Evolutionary conservation across 2,329 filamentous ascomycete species (phyloP), one percentile per base, ranked within the genome.

Genomic region (Rosellinia necatrix): DNA sequence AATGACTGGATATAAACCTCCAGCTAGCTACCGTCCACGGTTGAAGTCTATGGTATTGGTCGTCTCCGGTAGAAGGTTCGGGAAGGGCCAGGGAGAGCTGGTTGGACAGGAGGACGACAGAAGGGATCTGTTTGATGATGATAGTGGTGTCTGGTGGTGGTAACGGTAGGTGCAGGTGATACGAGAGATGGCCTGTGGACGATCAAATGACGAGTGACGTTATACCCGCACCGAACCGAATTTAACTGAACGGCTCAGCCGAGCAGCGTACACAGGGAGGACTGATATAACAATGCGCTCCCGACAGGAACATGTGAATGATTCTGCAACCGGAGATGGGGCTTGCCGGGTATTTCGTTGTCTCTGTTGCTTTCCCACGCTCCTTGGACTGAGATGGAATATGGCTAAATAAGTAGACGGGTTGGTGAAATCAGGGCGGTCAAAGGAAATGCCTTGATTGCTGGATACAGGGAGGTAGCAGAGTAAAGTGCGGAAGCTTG

Each of bases 61-160:
- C 38, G 22, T 34, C 15, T 17, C 15, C 25, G 21, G 41, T 65
- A 55, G 65, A 68, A 68, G 62, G 58, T 68, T 67, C 65, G 64
- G 61, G 65, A 67, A 67, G 61, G 62, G 12, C 10, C 15, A 27
- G 25, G 42, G 37, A 43, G 40, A n/a, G 53, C 62, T 61, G 53
- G n/a, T n/a, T n/a, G n/a, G n/a, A n/a, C 32, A 60, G 55, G 53
- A 54, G 55, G 49, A 55, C 35, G 41, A 43, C 12, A 44, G 41
- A 43, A n/a, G n/a, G n/a, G n/a, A n/a, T n/a, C n/a, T n/a, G n/a
- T n/a, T n/a, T n/a, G 32, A 43, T 42, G 48, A 24, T 51, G 49
- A 47, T 34, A 29, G 43, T 27, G 30, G 41, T 41, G 46, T 37
- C 37, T 30, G 42, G 24, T 27, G 35, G 25, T 35, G 19, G 29